These are phyloP conservation scores for Corynascus novoguineensis DNA, from an alignment of 495 filamentous ascomycete genomes.

Conservation along the genomic window DNA sequence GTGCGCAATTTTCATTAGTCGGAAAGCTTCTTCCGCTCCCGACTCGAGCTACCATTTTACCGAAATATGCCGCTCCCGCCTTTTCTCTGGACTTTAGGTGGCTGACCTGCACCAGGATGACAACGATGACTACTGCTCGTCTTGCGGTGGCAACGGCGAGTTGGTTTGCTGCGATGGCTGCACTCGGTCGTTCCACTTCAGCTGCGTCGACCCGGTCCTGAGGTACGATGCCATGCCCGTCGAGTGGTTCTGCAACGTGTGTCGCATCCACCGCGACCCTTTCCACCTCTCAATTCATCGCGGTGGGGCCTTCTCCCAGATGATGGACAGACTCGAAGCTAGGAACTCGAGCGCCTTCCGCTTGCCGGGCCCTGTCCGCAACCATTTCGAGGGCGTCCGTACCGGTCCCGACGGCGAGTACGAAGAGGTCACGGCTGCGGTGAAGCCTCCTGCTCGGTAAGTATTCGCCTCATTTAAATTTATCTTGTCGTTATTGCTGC, in stretches of 20 bases:
- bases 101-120: conserved; percentile 50
- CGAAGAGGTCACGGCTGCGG: conserved; percentile 48
- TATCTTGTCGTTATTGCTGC: conserved; percentile 15
- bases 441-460: conserved; percentile 38
- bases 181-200: conserved; percentile 77
- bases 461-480: conserved; percentile 11
- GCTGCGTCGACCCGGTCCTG: conserved; percentile 75
- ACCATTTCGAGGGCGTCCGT: conserved; percentile 67
- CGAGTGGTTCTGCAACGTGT: conserved; percentile 81
- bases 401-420: conserved; percentile 75
- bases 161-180: conserved; percentile 93
- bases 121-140: conserved; percentile 81
- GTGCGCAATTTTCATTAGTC: conserved; percentile 19
- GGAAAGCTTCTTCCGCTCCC: conserved; percentile 15
- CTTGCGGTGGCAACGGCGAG: conserved; percentile 75
- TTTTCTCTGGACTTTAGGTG: conserved; percentile 5
- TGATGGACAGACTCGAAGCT: conserved; percentile 55
- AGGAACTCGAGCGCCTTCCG: conserved; percentile 67
- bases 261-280: conserved; percentile 40
- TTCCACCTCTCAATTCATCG: conserved; percentile 36
- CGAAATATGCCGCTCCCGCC: conserved; percentile 24
- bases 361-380: conserved; percentile 60
- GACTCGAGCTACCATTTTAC: conserved; percentile 24
- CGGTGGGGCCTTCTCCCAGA: conserved; percentile 48
- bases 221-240: conserved; percentile 59